phyloP scores from a whole-genome alignment of 768 basidiomycete species.

The Kwoniella bestiolae region DNA sequence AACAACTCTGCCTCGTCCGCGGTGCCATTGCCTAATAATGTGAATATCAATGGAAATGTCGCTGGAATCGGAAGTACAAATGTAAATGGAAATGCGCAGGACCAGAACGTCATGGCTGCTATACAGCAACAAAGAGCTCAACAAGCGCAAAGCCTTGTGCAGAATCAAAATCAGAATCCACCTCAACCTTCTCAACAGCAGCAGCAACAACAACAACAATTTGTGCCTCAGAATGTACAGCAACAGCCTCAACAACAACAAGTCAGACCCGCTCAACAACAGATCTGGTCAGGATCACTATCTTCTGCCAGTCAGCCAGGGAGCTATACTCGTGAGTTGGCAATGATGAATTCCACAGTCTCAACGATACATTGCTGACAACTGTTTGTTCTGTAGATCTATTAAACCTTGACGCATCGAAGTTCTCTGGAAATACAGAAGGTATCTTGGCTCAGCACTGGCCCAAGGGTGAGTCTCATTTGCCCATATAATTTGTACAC shows the following conservation, averaged over 20 bases:
- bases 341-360: too few relatives aligned
- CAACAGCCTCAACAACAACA: conserved; percentile 15
- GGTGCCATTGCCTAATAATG: neutral
- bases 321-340: conserved; percentile 8
- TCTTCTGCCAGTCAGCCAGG: conserved; percentile 13
- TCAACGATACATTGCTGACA: too few relatives aligned
- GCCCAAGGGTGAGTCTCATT: conserved; percentile 16
- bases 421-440: conserved; percentile 19
- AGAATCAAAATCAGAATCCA: conserved; percentile 12
- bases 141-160: conserved; percentile 12
- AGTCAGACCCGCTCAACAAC: conserved; percentile 7
- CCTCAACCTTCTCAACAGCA: conserved; percentile 1
- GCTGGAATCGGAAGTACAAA: neutral
- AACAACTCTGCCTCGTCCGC: neutral
- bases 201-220: conserved; percentile 1
- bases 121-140: conserved; percentile 21
- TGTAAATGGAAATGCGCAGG: neutral
- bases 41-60: too few relatives aligned
- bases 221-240: neutral
- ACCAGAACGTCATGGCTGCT: conserved; percentile 24
- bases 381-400: neutral
- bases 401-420: conserved; percentile 19
- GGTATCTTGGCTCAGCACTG: conserved; percentile 18
- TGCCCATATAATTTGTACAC: too few relatives aligned
- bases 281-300: conserved; percentile 19